A percentile compares a stretch with the other conserved stretches of the same genome.
phyloP scores from a whole-genome alignment of 78 protist genomes.

The Cavenderia fasciculata region DNA sequence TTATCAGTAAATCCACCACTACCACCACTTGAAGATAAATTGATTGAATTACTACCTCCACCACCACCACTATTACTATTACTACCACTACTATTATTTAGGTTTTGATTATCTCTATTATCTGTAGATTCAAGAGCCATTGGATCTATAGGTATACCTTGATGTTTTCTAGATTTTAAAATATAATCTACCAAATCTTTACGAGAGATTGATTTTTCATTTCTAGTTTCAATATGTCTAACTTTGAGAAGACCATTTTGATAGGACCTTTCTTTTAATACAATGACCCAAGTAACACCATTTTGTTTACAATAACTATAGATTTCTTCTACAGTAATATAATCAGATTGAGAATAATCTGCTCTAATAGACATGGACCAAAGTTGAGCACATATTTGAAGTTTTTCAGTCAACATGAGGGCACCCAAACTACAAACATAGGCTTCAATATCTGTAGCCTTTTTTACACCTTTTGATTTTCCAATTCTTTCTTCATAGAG shows the following conservation, averaged over 20 bases:
- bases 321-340: conserved; percentile 37
- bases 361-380: conserved; percentile 54
- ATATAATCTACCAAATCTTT: conserved; percentile 52
- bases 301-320: conserved; percentile 29
- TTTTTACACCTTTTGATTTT: neutral
- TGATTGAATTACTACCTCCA: neutral
- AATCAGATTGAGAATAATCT: conserved; percentile 48
- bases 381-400: conserved; percentile 50
- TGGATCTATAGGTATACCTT: no score
- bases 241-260: conserved; percentile 19
- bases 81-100: neutral
- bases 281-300: conserved; percentile 41
- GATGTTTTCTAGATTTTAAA: conserved; percentile 15
- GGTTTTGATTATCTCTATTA: neutral
- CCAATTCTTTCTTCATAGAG: neutral
- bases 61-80: neutral
- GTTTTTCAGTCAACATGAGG: conserved; percentile 58
- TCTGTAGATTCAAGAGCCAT: no score
- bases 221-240: conserved; percentile 20
- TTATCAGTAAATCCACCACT: no score
- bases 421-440: conserved; percentile 48
- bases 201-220: conserved; percentile 1
- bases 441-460: conserved; percentile 24
- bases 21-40: neutral
- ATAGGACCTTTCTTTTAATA: conserved; percentile 22